Evolutionary conservation across 345 rosid species (phyloP), one percentile per base, ranked within the genome.

Genomic region (Eucalyptus virginea): DNA sequence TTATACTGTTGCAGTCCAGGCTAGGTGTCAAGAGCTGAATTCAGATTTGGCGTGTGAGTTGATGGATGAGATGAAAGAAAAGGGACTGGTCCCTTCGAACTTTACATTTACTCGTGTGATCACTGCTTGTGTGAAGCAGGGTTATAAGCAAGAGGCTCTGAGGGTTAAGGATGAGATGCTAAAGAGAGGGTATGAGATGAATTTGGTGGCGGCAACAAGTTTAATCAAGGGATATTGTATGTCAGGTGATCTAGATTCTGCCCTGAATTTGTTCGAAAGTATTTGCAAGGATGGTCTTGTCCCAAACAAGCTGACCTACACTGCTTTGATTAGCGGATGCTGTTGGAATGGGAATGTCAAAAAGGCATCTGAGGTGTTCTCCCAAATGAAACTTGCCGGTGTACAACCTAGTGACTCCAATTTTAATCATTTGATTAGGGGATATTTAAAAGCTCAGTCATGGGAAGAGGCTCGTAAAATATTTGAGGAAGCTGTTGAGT

Each of bases 141-240:
- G 96, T 86, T 92, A 94, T 86, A 81, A 93, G 93, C 88, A 62
- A 16, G 98, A 95, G 91, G 98, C 98, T 45, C 87, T 97, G 88
- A 92, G 90, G 90, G 89, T 96, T 88, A 97, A 94, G 90, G 98
- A 94, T 89, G 98, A 96, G 93, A 96, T 97, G 99, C 81, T 94
- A 89, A 94, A 92, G 47, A 88, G 91, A 87, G 98, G 97, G 89
- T 92, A 85, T 92, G 92, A 87, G 18, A 88, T 96, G 94, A 96
- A 93, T 91, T 89, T 94, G 91, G 92, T 94, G 80, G 95, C 91
- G 67, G 95, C 93, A 3, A 96, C 98, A 26, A 94, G 95, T 93
- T 92, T 97, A 93, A 93, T 97, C 83, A 94, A 83, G 89, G 97
- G 96, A 44, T 93, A 92, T 69, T 96, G 96, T 93, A 90, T 88